A percentile compares a stretch with the other conserved stretches of the same genome.
Conservation (phyloP, 495 filamentous ascomycete genomes). For the Xylaria palmicola region DNA sequence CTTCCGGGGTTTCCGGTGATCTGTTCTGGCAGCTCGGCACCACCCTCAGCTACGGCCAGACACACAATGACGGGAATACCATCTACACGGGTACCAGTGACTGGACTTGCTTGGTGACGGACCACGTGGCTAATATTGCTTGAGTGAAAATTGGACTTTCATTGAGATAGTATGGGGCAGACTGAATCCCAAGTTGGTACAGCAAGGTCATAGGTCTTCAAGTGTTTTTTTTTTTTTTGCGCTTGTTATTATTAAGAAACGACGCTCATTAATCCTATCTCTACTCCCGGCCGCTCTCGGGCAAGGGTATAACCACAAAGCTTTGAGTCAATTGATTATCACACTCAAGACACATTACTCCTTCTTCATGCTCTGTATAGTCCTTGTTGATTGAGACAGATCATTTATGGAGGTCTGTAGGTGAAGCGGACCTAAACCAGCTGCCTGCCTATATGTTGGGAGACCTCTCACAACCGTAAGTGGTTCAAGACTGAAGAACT, state of each 20-base stretch:
- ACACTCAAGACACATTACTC: too few relatives aligned
- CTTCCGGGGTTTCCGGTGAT: constrained; percentile 55
- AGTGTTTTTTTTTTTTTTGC: too few relatives aligned
- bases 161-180: neutral
- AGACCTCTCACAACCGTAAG: too few relatives aligned
- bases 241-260: neutral
- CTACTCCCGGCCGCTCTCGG: neutral
- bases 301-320: neutral
- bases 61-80: constrained; percentile 60
- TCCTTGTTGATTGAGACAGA: too few relatives aligned
- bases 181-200: neutral
- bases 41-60: constrained; percentile 52
- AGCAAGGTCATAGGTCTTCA: neutral
- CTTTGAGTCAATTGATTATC: too few relatives aligned
- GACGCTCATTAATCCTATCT: neutral
- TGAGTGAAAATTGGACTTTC: neutral
- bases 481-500: too few relatives aligned
- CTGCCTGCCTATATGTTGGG: too few relatives aligned
- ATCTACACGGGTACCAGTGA: constrained; percentile 43
- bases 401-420: too few relatives aligned
- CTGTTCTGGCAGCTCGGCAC: constrained; percentile 69
- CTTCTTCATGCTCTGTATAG: too few relatives aligned
- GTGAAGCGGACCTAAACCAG: too few relatives aligned
- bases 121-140: constrained; percentile 47
- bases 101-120: constrained; percentile 43